Base-by-base conservation (phyloP, 106 monocot species). In the Xerophyta viscosa region DNA sequence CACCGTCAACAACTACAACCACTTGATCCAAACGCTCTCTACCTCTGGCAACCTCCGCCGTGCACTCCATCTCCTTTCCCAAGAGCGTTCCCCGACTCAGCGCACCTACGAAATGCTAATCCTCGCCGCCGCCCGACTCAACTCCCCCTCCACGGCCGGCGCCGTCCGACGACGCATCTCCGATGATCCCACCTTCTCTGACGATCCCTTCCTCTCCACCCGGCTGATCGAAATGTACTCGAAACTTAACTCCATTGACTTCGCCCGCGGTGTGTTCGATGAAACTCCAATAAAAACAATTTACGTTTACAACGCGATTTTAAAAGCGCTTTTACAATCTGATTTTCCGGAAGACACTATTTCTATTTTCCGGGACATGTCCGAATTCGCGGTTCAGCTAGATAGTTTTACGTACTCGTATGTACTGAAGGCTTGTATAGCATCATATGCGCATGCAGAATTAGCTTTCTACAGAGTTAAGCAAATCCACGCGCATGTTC, bases 261-360 rank as follows among this genome's bases (percentile, higher is more conserved):
- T 71, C n/a, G 83, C 92, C 12, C 80, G 79, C 31, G 8, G 69
- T 13, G 83, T 93, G 80, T 93, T 94, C 50, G 79, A 74, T 15
- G 37, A 54, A 60, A 73, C 86, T 27, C 56, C 54, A 21, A 61
- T 64, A 20, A 92, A 68, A 46, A 86, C 70, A 19, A 69, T 82
- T 3, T 82, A 72, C 54, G 59, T 86, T 3, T 88, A 77, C 80
- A 94, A 94, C 33, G 80, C 93, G 0, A 29, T 94, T 20, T 29
- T 94, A 29, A 62, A 66, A 24, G 75, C 88, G 1, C 72, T 94
- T 0, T 61, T 64, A n/a, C 30, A 76, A 11, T 68, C 72, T 6
- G 68, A 73, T 19, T 30, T 69, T 15, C 73, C 57, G 10, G 85
- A 79, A 27, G 77, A 89, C 30, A 82, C 76, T 0, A 31, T 96